Percentiles rank a stretch among this genome's conserved stretches.
Conservation (phyloP, 176 grass and related monocot species). For the Stipa capillata region DNA sequence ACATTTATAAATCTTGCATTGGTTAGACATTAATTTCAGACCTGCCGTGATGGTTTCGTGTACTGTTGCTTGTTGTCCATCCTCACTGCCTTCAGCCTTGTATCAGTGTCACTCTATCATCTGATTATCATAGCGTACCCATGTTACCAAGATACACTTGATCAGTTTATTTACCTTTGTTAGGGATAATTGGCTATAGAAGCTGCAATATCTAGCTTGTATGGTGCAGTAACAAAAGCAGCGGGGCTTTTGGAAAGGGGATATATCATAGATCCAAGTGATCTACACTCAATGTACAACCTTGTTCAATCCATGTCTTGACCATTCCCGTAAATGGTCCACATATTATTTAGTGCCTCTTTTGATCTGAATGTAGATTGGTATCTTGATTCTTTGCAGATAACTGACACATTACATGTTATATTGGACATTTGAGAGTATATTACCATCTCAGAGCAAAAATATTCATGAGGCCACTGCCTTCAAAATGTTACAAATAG, state of each 20-base stretch:
- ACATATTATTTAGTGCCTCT: background rate
- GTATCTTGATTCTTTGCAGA: background rate
- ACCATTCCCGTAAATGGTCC: background rate
- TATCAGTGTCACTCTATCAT: background rate
- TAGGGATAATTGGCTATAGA: background rate
- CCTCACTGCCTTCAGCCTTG: background rate
- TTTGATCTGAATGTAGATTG: background rate
- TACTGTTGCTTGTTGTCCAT: background rate
- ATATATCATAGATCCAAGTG: background rate
- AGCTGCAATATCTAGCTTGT: background rate
- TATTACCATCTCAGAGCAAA: background rate
- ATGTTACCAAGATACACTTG: background rate
- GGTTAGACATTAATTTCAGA: background rate
- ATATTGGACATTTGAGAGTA: background rate
- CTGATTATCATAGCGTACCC: background rate
- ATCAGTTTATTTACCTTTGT: background rate
- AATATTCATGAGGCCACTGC: background rate
- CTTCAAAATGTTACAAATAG: background rate
- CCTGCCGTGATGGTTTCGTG: background rate
- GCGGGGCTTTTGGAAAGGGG: background rate
- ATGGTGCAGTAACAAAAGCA: background rate
- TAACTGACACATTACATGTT: background rate
- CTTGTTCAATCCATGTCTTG: background rate
- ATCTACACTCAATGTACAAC: background rate
- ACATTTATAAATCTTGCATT: background rate